Evolutionary conservation across 164 flowering plant genomes (phyloP), one percentile per base, ranked within the genome.

Genomic region (Hamamelis virginiana): DNA sequence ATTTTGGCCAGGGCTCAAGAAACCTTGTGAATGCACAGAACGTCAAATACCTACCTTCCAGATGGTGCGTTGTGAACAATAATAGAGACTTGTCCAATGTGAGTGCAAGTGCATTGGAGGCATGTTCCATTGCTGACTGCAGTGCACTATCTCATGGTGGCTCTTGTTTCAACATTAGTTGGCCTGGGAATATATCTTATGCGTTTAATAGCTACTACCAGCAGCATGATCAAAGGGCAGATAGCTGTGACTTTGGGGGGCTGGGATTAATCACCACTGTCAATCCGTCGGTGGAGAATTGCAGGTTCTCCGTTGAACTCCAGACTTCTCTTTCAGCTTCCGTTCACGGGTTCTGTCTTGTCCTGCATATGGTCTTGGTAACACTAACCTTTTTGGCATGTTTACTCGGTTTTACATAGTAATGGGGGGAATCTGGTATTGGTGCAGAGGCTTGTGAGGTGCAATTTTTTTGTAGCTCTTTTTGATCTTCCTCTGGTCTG

Each of bases 181-280:
- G 92, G 94, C 98, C 98, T 9, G 86, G 84, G 25, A 94, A 91
- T 50, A 69, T 90, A 63, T 94, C 97, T 4, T 94, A 89, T 71
- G 93, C 95, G 3, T 94, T 94, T 57, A 94, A 94, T 60, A 87
- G 89, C 82, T 92, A 80, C 76, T 91, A 90, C 67, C 97, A 94
- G 78, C 85, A 85, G 75, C 89, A 87, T 59, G 87, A 89, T 77
- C 98, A 92, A 65, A 78, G 66, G 26, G 81, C 85, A 9, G 87
- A 84, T 43, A 86, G 94, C 79, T 94, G 97, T 77, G 78, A 84
- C 65, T 91, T 91, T 82, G 90, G 88, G 28, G 97, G 98, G 26
- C 62, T 91, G 70, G 98, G 97, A 38, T 75, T 90, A 82, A 84
- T 94, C 71, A 94, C 98, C 1, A 88, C 88, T 11, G 92, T 92